A percentile compares a stretch with the other conserved stretches of the same genome.
These are phyloP conservation scores for Alternaria brassicicola DNA, from an alignment of 2,329 filamentous ascomycete species.

Conservation along the genomic window DNA sequence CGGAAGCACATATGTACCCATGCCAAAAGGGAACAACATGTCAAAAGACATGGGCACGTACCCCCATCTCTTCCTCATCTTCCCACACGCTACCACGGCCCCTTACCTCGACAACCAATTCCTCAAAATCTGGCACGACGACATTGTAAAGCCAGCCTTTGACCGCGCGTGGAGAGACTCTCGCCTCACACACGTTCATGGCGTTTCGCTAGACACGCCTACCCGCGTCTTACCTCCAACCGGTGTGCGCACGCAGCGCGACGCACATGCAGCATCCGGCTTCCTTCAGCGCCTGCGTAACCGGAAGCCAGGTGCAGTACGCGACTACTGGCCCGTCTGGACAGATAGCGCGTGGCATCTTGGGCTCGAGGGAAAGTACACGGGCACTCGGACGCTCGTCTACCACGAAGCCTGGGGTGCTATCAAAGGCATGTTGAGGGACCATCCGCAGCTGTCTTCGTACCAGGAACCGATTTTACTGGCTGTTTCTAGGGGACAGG, in stretches of 20 bases:
- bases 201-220: not conserved
- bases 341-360: not conserved
- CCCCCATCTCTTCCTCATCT: slow-evolving; percentile 25
- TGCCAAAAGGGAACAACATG: not conserved
- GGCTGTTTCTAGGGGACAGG: slow-evolving; percentile 5
- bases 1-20: slow-evolving; percentile 10
- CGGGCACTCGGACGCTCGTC: not conserved
- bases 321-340: slow-evolving; percentile 18
- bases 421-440: slow-evolving; percentile 22
- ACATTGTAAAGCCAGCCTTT: slow-evolving; percentile 28
- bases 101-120: slow-evolving; percentile 10
- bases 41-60: not conserved
- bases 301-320: not conserved
- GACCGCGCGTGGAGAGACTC: slow-evolving; percentile 24
- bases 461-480: slow-evolving; percentile 21
- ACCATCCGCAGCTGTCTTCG: slow-evolving; percentile 9
- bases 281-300: slow-evolving; percentile 7
- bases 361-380: slow-evolving; percentile 9
- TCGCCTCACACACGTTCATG: slow-evolving; percentile 1
- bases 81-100: slow-evolving; percentile 15
- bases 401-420: slow-evolving; percentile 21
- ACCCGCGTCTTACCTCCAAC: slow-evolving; percentile 1
- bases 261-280: slow-evolving; percentile 1
- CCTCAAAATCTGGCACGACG: slow-evolving; percentile 26
- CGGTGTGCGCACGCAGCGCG: not conserved